Evolutionary conservation across 306 rosid genomes (phyloP).

Genomic region (Lablab purpureus): DNA sequence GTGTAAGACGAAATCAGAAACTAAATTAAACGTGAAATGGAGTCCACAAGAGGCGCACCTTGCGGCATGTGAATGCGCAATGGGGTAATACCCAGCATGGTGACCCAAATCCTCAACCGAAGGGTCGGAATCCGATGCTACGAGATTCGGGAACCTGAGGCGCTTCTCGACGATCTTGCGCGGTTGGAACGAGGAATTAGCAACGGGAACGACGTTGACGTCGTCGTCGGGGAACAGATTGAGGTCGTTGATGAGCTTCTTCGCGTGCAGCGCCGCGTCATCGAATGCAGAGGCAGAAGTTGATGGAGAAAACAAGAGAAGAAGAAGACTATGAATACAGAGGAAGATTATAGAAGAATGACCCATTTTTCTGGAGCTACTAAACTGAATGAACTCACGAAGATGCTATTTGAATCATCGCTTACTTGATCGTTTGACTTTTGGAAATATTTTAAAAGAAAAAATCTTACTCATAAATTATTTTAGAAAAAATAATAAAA

Average conservation of each 20-base stretch:
- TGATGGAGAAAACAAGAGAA: conserved; percentile 40
- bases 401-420: not conserved
- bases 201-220: conserved; percentile 58
- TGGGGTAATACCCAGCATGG: conserved; percentile 80
- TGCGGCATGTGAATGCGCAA: conserved; percentile 81
- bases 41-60: conserved; percentile 45
- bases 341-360: conserved; percentile 15
- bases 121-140: conserved; percentile 54
- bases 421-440: not conserved
- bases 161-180: conserved; percentile 73
- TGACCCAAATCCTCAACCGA: conserved; percentile 82
- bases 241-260: conserved; percentile 70
- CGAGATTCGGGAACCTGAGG: conserved; percentile 62
- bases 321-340: not conserved
- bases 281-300: conserved; percentile 46
- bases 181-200: conserved; percentile 39
- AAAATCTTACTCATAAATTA: no score
- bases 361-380: conserved; percentile 44
- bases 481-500: no score
- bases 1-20: not conserved
- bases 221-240: conserved; percentile 72
- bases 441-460: no score
- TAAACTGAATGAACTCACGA: not conserved
- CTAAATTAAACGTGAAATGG: not conserved
- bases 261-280: conserved; percentile 52